Percentiles rank a stretch among this genome's conserved stretches.
phyloP scores from a whole-genome alignment of 129 eudicot species.

The Oenanthe sinensis region DNA sequence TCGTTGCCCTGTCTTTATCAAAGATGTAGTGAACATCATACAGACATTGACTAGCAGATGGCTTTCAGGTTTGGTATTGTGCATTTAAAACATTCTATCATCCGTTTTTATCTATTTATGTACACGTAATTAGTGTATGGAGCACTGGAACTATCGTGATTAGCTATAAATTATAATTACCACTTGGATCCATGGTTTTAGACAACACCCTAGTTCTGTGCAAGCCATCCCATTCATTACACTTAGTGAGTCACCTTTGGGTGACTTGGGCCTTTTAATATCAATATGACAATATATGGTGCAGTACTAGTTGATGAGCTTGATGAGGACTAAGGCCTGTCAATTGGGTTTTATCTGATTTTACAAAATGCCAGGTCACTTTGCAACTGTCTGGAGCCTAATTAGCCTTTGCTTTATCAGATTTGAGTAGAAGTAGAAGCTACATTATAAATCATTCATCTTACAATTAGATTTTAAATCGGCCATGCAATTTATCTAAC shows the following conservation, averaged over 20 bases:
- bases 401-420: neutral
- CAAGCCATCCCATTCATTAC: neutral
- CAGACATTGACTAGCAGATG: conserved; percentile 40
- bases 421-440: neutral
- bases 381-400: neutral
- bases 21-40: conserved; percentile 64
- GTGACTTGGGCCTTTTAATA: neutral
- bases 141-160: neutral
- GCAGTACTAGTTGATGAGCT: neutral
- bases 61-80: conserved; percentile 60
- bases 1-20: conserved; percentile 75
- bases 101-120: neutral
- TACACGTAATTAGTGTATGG: neutral
- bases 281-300: neutral
- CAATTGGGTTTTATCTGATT: neutral
- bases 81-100: neutral
- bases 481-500: neutral
- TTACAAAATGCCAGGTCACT: neutral
- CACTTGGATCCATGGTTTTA: neutral
- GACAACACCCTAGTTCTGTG: neutral
- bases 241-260: neutral
- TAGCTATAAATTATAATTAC: too few species aligned
- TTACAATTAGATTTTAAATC: neutral
- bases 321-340: neutral
- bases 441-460: neutral